These are phyloP conservation scores for Trichomonascus vanleenenianus DNA, from an alignment of 805 yeast genomes.

Conservation along the genomic window DNA sequence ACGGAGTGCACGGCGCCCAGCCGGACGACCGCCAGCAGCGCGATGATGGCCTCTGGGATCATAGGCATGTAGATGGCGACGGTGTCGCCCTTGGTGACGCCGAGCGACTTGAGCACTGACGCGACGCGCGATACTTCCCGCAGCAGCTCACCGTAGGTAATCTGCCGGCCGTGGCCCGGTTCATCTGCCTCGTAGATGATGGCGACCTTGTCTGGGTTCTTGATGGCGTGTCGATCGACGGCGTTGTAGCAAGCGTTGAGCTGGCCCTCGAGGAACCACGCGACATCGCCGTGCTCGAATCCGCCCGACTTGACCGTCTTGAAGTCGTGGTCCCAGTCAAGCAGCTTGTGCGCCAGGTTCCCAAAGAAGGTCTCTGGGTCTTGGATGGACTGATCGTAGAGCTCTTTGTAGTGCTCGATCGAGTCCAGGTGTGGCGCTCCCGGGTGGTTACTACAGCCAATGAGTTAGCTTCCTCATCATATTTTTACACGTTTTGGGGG, in stretches of 20 bases:
- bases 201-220: conserved; percentile 64
- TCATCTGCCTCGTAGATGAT: conserved; percentile 91
- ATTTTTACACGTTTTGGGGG: background rate
- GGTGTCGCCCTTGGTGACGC: conserved; percentile 89
- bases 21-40: conserved; percentile 90
- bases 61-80: conserved; percentile 96
- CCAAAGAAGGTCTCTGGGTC: conserved; percentile 81
- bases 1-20: conserved; percentile 96
- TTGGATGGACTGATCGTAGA: conserved; percentile 68
- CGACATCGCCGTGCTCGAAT: conserved; percentile 65
- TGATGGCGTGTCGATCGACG: conserved; percentile 91
- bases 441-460: conserved; percentile 33
- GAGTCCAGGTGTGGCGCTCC: conserved; percentile 49
- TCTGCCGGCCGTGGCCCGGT: conserved; percentile 57
- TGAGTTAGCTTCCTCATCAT: background rate
- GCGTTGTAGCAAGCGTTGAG: conserved; percentile 90
- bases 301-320: conserved; percentile 54
- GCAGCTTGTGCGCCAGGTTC: conserved; percentile 59
- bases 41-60: conserved; percentile 93
- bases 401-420: conserved; percentile 56
- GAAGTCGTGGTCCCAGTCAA: conserved; percentile 77
- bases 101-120: conserved; percentile 72
- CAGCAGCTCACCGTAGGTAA: conserved; percentile 83
- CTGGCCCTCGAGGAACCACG: conserved; percentile 94
- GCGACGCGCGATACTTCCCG: conserved; percentile 82